Evolutionary conservation across 495 filamentous ascomycete genomes (phyloP), one percentile per base, ranked within the genome.

Genomic region (Podospora fimiseda): DNA sequence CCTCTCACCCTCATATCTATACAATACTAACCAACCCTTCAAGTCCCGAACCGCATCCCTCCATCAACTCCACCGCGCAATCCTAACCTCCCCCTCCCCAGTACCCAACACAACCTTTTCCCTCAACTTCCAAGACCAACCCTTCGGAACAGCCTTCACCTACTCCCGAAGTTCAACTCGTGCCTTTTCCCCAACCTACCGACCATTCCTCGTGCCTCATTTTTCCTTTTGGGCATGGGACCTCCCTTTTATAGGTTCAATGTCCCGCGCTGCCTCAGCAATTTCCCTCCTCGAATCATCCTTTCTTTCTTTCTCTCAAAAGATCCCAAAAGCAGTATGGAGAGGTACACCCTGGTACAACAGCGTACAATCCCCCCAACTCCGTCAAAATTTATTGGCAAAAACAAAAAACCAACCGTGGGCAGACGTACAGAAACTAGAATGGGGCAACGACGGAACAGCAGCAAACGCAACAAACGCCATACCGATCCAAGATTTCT

Each of bases 201-300:
- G 69, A 11, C 66, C 74, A 46, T 91, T 88, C 81, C 60, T 88
- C 2, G 86, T 91, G 70, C 88, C 88, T 0, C 86, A 91, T 69
- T 91, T 90, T 64, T 79, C 81, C 54, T 88, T 84, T 72, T 91
- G 84, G 84, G 72, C 81, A 1, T 89, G 85, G 84, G 75, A 82
- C 0, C 75, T 85, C 40, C 72, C 80, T 24, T 72, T 78, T 51
- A 74, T 87, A 39, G 79, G 79, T 3, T 77, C 80, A 7, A 80
- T 85, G 48, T 59, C 71, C 13, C 78, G 79, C 53, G 78, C 82
- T 2, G 60, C 67, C 0, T 18, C 43, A 2, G 77, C 78, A 20
- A 79, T 84, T 40, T 39, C 68, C 0, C 3, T n/a, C 0, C 51
- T 77, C 36, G 76, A 79, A 37, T 0, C 19, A 0, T 1, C 7